Percentiles rank a stretch among this genome's conserved stretches.
Conservation (phyloP, 371 early-diverging fungal species). For the Dichotomocladium elegans region DNA sequence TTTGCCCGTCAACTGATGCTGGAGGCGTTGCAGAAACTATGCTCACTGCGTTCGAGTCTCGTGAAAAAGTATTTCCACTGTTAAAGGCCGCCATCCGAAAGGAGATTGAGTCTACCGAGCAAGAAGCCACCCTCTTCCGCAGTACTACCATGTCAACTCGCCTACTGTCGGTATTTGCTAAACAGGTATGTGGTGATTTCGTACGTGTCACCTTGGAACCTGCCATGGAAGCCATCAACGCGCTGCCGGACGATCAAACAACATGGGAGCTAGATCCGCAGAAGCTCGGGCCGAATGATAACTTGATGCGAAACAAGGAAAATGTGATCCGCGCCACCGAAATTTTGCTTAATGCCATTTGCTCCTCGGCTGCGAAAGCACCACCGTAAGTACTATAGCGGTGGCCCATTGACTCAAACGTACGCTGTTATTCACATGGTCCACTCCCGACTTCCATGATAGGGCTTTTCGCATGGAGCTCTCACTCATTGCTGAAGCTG, state of each 20-base stretch:
- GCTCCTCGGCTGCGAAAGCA: conserved; percentile 60
- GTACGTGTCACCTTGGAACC: conserved; percentile 79
- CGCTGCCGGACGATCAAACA: conserved; percentile 36
- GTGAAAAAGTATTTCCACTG: conserved; percentile 60
- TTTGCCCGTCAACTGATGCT: conserved; percentile 78
- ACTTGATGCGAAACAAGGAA: conserved; percentile 63
- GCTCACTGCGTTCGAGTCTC: conserved; percentile 75
- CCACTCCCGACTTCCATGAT: conserved; percentile 23
- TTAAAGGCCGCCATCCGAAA: conserved; percentile 75
- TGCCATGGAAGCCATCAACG: conserved; percentile 56
- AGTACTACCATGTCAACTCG: conserved; percentile 89
- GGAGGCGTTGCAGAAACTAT: conserved; percentile 79
- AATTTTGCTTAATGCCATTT: conserved; percentile 77
- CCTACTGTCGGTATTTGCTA: conserved; percentile 76
- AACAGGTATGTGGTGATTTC: conserved; percentile 74
- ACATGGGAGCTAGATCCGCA: conserved; percentile 84
- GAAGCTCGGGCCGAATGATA: conserved; percentile 59
- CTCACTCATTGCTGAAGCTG: conserved; percentile 68
- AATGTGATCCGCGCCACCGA: conserved; percentile 79
- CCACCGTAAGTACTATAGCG: conserved; percentile 48
- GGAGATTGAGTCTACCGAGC: conserved; percentile 79
- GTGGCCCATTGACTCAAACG: not conserved
- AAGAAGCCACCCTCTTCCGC: conserved; percentile 85
- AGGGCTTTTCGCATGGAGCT: conserved; percentile 76
- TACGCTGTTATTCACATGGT: conserved; percentile 16